Conservation (phyloP, 2,329 filamentous ascomycete genomes). For the Macrophomina pseudophaseolina region DNA sequence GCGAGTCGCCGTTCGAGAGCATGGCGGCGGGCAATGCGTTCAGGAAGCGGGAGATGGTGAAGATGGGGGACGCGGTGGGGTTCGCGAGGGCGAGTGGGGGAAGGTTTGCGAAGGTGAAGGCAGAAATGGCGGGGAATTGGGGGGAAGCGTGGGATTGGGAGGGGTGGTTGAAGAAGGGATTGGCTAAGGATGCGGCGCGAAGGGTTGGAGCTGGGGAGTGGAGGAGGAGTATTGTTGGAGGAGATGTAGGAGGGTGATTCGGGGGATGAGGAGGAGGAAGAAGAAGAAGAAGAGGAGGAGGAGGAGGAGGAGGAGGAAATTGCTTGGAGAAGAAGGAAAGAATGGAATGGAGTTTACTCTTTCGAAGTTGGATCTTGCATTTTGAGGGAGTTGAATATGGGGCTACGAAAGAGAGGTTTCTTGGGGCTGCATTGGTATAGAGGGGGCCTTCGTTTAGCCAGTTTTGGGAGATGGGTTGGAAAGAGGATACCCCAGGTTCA, state of each 20-base stretch:
- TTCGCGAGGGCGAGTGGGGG: constrained; percentile 40
- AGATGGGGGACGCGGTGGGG: constrained; percentile 47
- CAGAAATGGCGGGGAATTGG: neutral
- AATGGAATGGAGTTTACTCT: neutral
- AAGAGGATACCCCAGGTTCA: constrained; percentile 15
- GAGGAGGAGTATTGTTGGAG: constrained; percentile 29
- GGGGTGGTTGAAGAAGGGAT: constrained; percentile 44
- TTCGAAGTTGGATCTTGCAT: neutral
- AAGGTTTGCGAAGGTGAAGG: constrained; percentile 38
- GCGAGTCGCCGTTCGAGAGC: constrained; percentile 48
- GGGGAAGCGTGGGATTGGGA: constrained; percentile 32
- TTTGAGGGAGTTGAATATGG: neutral
- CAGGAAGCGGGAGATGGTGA: constrained; percentile 51
- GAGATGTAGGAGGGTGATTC: neutral
- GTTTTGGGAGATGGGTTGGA: neutral
- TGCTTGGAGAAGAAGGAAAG: neutral
- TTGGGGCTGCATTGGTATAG: neutral
- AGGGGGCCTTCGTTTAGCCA: neutral
- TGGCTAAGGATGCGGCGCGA: constrained; percentile 37
- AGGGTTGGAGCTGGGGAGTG: constrained; percentile 40
- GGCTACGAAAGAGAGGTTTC: neutral
- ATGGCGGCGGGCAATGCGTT: constrained; percentile 47
- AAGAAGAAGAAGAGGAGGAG: neutral
- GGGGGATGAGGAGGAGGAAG: neutral
- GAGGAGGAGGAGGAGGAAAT: neutral